These are phyloP conservation scores for Dothideomycetes sp. DNA, from an alignment of 2,329 filamentous ascomycete species.

Conservation along the genomic window DNA sequence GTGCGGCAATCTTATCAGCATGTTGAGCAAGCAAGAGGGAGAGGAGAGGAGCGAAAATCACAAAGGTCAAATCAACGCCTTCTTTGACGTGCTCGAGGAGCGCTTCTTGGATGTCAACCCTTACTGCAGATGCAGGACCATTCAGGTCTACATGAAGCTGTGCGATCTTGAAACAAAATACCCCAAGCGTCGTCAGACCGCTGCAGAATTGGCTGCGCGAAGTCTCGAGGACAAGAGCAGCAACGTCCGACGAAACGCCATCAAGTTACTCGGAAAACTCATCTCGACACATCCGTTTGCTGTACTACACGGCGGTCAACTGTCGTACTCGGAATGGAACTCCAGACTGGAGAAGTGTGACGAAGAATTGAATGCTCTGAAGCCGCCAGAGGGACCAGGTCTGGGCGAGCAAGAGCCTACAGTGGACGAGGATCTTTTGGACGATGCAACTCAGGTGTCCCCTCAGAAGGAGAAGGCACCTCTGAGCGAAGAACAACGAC, in stretches of 20 bases:
- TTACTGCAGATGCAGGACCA: constrained; percentile 81
- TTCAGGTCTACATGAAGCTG: constrained; percentile 86
- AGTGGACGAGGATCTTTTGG: constrained; percentile 67
- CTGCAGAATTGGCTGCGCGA: constrained; percentile 73
- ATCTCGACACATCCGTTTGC: constrained; percentile 94
- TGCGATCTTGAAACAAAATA: constrained; percentile 96
- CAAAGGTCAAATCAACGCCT: constrained; percentile 90
- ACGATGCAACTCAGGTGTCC: constrained; percentile 77
- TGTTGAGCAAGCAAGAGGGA: constrained; percentile 74
- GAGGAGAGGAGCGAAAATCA: constrained; percentile 78
- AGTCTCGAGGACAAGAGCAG: constrained; percentile 97
- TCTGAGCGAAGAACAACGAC: constrained; percentile 71
- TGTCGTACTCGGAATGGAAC: constrained; percentile 78
- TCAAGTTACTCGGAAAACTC: constrained; percentile 78
- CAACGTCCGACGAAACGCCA: constrained; percentile 88
- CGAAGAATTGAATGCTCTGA: constrained; percentile 66
- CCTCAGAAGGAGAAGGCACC: constrained; percentile 47
- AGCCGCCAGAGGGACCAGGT: constrained; percentile 70
- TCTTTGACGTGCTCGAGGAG: constrained; percentile 94
- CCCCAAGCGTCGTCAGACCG: constrained; percentile 78
- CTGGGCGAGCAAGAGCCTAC: constrained; percentile 55
- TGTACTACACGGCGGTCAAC: constrained; percentile 77
- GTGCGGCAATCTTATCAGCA: constrained; percentile 85
- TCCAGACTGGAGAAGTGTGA: constrained; percentile 73
- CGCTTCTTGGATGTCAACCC: constrained; percentile 94